Percentiles rank a stretch among this genome's conserved stretches.
These are phyloP conservation scores for Crucibulum laeve DNA, from an alignment of 768 basidiomycete species.

Conservation along the genomic window DNA sequence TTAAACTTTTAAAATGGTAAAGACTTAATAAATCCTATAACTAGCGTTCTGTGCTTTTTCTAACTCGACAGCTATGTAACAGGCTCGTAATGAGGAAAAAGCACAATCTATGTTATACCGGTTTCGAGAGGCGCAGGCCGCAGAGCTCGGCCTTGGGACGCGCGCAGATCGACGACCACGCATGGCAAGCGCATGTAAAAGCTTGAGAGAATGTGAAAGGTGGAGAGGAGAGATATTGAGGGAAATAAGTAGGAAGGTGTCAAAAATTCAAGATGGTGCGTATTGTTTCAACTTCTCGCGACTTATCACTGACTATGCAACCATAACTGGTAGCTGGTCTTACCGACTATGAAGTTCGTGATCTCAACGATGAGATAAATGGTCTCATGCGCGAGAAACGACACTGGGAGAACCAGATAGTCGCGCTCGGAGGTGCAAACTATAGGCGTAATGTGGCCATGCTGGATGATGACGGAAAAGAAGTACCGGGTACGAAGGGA, in stretches of 20 bases:
- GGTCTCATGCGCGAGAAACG: constrained; percentile 90
- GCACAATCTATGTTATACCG: constrained; percentile 94
- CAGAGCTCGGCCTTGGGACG: constrained; percentile 88
- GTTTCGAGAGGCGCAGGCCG: constrained; percentile 95
- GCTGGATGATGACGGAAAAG: constrained; percentile 92
- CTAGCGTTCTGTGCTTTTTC: background rate
- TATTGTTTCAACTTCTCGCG: constrained; percentile 5
- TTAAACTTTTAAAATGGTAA: constrained; percentile 4
- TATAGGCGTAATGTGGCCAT: constrained; percentile 92
- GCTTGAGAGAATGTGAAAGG: constrained; percentile 86
- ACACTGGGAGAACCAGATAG: constrained; percentile 98
- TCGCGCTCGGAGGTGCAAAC: constrained; percentile 94
- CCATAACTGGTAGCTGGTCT: constrained; percentile 60
- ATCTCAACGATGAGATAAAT: constrained; percentile 98
- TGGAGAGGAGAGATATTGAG: constrained; percentile 95
- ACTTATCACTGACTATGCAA: background rate
- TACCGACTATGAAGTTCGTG: constrained; percentile 93
- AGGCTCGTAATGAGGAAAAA: constrained; percentile 99
- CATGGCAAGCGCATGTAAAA: constrained; percentile 91
- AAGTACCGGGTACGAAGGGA: constrained; percentile 94
- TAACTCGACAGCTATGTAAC: constrained; percentile 1
- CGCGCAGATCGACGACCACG: constrained; percentile 82
- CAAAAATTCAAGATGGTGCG: constrained; percentile 95
- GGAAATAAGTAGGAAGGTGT: constrained; percentile 94
- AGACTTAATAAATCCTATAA: constrained; percentile 11